Evolutionary conservation across 1,139 yeast species (phyloP).

Genomic region (Candida frijolesensis): DNA sequence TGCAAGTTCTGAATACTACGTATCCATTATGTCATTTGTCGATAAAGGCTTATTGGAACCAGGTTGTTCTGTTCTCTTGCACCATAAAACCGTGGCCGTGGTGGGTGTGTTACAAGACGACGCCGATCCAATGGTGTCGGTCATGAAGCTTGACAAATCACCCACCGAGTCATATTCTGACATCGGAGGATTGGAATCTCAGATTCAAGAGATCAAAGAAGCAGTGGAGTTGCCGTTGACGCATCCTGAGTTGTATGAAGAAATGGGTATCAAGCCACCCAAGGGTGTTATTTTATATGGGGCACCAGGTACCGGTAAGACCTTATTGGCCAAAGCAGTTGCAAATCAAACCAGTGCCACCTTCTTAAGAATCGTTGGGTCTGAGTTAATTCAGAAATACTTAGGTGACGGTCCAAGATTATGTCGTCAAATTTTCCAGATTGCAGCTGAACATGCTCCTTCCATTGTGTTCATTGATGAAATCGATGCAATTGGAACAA

Average conservation of each 20-base stretch:
- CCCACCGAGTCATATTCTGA: constrained; percentile 97
- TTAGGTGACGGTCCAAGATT: constrained; percentile 98
- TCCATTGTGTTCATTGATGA: constrained; percentile 98
- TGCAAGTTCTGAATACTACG: constrained; percentile 97
- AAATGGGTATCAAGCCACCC: constrained; percentile 99
- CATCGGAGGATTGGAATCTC: constrained; percentile 94
- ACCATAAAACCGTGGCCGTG: constrained; percentile 91
- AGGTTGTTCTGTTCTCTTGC: constrained; percentile 95
- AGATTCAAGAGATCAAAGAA: constrained; percentile 97
- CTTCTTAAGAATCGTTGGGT: constrained; percentile 92
- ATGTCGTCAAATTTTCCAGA: constrained; percentile 91
- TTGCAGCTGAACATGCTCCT: constrained; percentile 97
- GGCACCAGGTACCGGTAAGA: constrained; percentile 99
- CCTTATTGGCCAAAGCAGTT: constrained; percentile 95
- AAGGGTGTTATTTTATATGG: constrained; percentile 98
- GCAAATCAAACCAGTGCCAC: constrained; percentile 98
- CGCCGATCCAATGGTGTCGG: constrained; percentile 96
- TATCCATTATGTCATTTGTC: constrained; percentile 93
- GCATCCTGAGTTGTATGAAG: constrained; percentile 97
- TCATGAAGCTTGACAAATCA: constrained; percentile 95
- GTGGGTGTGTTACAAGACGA: constrained; percentile 96
- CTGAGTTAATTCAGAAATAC: constrained; percentile 95
- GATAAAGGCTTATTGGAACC: constrained; percentile 96
- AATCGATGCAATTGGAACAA: constrained; percentile 98
- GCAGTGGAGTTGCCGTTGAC: constrained; percentile 97